Evolutionary conservation across 2,329 filamentous ascomycete genomes (phyloP).

Genomic region (Arthrobotrys iridis): DNA sequence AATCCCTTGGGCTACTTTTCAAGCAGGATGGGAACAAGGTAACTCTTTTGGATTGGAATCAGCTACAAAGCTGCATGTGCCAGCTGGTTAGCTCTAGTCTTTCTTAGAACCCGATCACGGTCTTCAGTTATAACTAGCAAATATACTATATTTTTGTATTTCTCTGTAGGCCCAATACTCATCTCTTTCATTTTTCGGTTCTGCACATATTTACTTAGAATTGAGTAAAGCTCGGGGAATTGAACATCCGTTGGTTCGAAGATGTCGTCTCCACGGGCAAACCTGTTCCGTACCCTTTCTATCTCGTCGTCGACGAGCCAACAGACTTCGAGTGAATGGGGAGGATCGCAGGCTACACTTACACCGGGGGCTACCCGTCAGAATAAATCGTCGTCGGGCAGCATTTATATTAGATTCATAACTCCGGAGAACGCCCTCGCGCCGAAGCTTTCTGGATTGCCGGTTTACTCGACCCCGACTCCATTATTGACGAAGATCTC

Average conservation of each 20-base stretch:
- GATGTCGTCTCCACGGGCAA: slow-evolving; percentile 31
- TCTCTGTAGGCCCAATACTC: background rate
- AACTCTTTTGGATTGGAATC: background rate
- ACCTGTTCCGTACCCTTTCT: slow-evolving; percentile 32
- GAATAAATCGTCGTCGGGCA: slow-evolving; percentile 23
- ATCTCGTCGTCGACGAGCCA: slow-evolving; percentile 32
- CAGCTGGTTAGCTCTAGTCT: background rate
- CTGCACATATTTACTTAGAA: background rate
- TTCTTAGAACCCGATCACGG: background rate
- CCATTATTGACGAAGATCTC: slow-evolving; percentile 24
- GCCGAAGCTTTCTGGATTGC: slow-evolving; percentile 34
- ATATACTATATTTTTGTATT: slow-evolving; percentile 24
- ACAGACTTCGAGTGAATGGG: slow-evolving; percentile 44
- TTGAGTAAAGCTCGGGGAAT: background rate
- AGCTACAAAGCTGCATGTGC: background rate
- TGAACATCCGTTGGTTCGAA: background rate
- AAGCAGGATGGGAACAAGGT: background rate
- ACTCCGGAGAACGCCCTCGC: slow-evolving; percentile 42
- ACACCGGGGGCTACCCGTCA: slow-evolving; percentile 28
- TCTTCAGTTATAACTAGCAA: slow-evolving; percentile 36
- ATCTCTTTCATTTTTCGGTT: background rate
- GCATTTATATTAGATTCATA: slow-evolving; percentile 50
- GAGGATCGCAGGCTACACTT: slow-evolving; percentile 48
- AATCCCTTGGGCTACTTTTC: background rate
- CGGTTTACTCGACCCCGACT: slow-evolving; percentile 30